Percentiles rank a stretch among this genome's conserved stretches.
These are phyloP conservation scores for Ganoderma lucidum DNA, from an alignment of 1,284 basidiomycete species.

Conservation along the genomic window DNA sequence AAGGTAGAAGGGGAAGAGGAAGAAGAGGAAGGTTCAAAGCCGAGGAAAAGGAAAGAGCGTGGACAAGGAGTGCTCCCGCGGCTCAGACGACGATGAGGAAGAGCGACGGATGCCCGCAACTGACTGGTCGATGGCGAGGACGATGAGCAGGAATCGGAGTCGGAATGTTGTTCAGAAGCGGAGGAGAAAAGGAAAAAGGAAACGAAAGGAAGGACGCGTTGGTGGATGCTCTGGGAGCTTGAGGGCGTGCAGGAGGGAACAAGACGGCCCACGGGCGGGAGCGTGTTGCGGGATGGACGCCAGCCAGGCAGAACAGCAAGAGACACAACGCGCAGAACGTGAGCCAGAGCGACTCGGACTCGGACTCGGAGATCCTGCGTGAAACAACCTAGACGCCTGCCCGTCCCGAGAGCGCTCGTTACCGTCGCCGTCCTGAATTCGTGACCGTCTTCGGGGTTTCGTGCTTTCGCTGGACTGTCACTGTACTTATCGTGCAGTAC, in stretches of 20 bases:
- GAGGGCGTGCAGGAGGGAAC: conserved; percentile 27
- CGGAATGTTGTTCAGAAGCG: conserved; percentile 24
- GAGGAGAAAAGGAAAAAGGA: conserved; percentile 31
- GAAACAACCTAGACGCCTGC: conserved; percentile 25
- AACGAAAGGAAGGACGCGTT: conserved; percentile 44
- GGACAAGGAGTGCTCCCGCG: conserved; percentile 31
- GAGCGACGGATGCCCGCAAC: conserved; percentile 24
- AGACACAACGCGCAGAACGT: conserved; percentile 26
- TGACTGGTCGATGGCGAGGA: conserved; percentile 30
- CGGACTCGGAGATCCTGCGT: conserved; percentile 16
- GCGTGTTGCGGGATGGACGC: conserved; percentile 35
- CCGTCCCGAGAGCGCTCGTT: conserved; percentile 18
- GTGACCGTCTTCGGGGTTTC: not conserved
- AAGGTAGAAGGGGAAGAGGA: conserved; percentile 14
- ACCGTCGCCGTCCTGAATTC: not conserved
- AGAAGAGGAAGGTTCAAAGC: not conserved
- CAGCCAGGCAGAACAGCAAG: conserved; percentile 39
- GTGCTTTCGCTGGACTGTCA: not conserved
- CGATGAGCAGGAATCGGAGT: conserved; percentile 17
- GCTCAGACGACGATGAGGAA: conserved; percentile 26
- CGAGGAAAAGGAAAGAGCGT: conserved; percentile 24
- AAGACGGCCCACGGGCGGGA: conserved; percentile 33
- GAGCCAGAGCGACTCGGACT: not conserved
- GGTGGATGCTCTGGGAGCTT: conserved; percentile 35
- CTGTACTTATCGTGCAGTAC: not conserved